Evolutionary conservation across 2,329 filamentous ascomycete genomes (phyloP), one percentile per base, ranked within the genome.

Genomic region (Emergomyces africanus): DNA sequence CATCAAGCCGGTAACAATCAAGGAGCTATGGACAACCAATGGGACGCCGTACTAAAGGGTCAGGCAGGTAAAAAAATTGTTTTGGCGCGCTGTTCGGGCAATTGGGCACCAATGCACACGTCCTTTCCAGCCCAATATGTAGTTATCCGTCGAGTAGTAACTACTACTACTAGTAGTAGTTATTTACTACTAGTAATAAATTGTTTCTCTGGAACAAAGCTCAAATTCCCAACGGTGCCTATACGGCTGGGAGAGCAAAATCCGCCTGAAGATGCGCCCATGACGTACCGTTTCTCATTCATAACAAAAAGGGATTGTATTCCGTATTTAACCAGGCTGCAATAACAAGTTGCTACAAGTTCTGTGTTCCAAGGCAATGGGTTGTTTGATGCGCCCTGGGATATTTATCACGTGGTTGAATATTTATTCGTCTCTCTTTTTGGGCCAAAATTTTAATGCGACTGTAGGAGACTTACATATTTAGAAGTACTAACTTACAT

Each of bases 61-160:
- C 39, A 44, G 37, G 53, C 53, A 42, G 53, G 25, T 15, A 55
- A 55, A 12, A 55, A 55, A 12, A 25, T 44, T 23, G 8, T 10
- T n/a, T n/a, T 39, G 20, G 15, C 15, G 18, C 14, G 25, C 5
- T 28, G 25, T 55, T n/a, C 28, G 53, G 53, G 53, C 53, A 33
- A 44, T 55, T 55, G 53, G 53, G 53, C 53, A 55, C 39, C 33
- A 39, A 55, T 55, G 53, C 53, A 39, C 53, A 55, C 42, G 14
- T 55, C 53, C 35, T 44, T 55, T 55, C 53, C 53, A 14, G 53
- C 53, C 53, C 53, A 55, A 55, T 44, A 23, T 37, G 30, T 23
- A n/a, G 37, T n/a, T 6, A n/a, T n/a, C n/a, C n/a, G n/a, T n/a
- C n/a, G n/a, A n/a, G n/a, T n/a, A n/a, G n/a, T n/a, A n/a, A n/a